Base-by-base conservation (phyloP, 2,329 filamentous ascomycete species). In the Xenoacremonium recifei region DNA sequence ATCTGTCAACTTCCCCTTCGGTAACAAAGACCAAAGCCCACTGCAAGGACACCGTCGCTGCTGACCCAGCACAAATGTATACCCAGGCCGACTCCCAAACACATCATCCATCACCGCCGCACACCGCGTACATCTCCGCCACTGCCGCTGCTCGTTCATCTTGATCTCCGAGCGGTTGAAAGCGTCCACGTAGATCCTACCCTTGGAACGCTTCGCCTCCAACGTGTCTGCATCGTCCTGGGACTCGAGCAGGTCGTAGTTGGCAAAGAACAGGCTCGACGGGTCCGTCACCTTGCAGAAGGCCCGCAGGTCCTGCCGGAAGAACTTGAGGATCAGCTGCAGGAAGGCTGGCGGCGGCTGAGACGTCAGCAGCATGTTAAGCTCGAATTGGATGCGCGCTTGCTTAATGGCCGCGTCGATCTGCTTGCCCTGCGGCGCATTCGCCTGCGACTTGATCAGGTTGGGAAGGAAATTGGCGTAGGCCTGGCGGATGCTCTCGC, bases 231-330 rank as follows among this genome's bases (percentile, higher is more conserved):
- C 64, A 45, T 83, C 79, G 39, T 83, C 76, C 9, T 77, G 74
- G 12, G 89, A 70, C 5, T 85, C 85, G 10, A 93, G 71, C 60
- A 87, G 77, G 36, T 73, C 73, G 41, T 83, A 88, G 59, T 93
- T 80, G 36, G 80, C 79, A 64, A 89, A 86, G 66, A 87, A 87
- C 36, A 95, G 72, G 46, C 76, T 76, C 9, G 83, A 77, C 20
- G 80, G 75, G 50, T 93, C 81, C 10, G 83, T 74, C 40, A 77
- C 72, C 5, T 70, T 69, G 30, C 77, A 73, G 40, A 91, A 75
- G 16, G 72, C 70, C 0, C 70, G 71, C 20, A 89, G 65, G 34
- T 82, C 77, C 20, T 71, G 69, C 21, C 73, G 72, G 45, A 92
- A 82, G 44, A 85, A 75, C 40, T 78, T 80, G 48, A 82, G 77